These are phyloP conservation scores for Polytolypa hystricis DNA, from an alignment of 2,329 filamentous ascomycete genomes.

Conservation along the genomic window DNA sequence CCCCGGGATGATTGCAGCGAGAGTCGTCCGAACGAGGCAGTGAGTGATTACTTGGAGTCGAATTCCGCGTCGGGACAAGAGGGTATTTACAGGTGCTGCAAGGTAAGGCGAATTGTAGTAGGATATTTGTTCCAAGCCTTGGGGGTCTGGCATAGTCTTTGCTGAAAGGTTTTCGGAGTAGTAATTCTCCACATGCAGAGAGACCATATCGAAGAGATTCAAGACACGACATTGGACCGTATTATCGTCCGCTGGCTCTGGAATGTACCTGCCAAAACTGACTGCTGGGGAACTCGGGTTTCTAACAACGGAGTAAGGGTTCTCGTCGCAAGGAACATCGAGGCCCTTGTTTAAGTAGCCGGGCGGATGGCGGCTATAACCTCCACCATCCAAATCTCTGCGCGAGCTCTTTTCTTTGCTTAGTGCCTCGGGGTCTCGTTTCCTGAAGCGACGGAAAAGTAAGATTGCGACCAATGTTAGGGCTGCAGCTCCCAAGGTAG, in stretches of 20 bases:
- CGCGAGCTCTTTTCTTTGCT: no score
- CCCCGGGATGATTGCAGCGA: slow-evolving; percentile 13
- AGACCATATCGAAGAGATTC: slow-evolving; percentile 23
- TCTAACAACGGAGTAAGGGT: no score
- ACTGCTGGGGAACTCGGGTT: background rate
- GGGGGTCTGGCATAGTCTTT: no score
- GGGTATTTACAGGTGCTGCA: slow-evolving; percentile 9
- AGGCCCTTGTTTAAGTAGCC: no score
- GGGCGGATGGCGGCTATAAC: no score
- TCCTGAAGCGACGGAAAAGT: no score
- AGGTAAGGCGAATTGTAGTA: slow-evolving; percentile 15
- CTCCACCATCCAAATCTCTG: no score
- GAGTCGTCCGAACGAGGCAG: slow-evolving; percentile 12
- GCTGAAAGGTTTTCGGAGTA: slow-evolving; percentile 14
- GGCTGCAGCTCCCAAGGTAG: no score
- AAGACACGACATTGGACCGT: slow-evolving; percentile 17
- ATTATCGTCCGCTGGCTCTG: slow-evolving; percentile 22
- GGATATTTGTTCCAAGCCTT: slow-evolving; percentile 7
- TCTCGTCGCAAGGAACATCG: no score
- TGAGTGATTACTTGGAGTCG: slow-evolving; percentile 15
- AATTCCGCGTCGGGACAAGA: slow-evolving; percentile 10
- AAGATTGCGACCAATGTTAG: no score
- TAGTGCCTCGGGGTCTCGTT: no score
- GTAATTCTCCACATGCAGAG: slow-evolving; percentile 28
- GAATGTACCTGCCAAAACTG: slow-evolving; percentile 12